phyloP scores from a whole-genome alignment of 345 rosid species.

The Turritis glabra region DNA sequence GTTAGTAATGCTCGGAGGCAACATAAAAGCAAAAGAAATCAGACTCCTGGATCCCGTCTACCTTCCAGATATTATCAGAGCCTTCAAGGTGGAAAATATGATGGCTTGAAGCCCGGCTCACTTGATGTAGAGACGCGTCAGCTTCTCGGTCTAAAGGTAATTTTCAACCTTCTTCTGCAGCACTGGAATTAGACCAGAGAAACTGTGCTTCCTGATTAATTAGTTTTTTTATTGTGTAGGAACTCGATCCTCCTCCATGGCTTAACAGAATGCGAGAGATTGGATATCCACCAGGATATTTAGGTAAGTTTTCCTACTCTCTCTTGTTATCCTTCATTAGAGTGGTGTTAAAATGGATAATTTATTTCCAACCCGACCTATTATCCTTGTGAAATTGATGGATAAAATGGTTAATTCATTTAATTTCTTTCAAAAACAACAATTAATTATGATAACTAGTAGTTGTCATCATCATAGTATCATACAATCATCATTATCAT shows the following conservation, averaged over 20 bases:
- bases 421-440: too few species aligned
- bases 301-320: slow-evolving; percentile 47
- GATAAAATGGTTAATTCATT: too few species aligned
- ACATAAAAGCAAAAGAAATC: slow-evolving; percentile 68
- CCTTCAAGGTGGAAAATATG: slow-evolving; percentile 72
- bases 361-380: too few species aligned
- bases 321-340: background rate
- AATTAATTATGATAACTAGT: too few species aligned
- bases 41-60: slow-evolving; percentile 54
- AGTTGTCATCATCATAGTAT: too few species aligned
- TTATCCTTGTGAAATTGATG: too few species aligned
- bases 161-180: background rate
- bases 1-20: slow-evolving; percentile 81
- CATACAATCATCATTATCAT: slow-evolving; percentile 2
- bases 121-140: slow-evolving; percentile 76
- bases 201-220: background rate
- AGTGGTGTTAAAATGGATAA: background rate
- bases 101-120: slow-evolving; percentile 84
- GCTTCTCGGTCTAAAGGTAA: slow-evolving; percentile 87
- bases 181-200: background rate
- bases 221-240: slow-evolving; percentile 44
- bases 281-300: slow-evolving; percentile 96
- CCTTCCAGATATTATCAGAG: slow-evolving; percentile 72
- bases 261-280: slow-evolving; percentile 92
- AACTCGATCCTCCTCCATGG: slow-evolving; percentile 99